Evolutionary conservation across 1,139 yeast genomes (phyloP), one percentile per base, ranked within the genome.

Genomic region (Geotrichum klebahnii): DNA sequence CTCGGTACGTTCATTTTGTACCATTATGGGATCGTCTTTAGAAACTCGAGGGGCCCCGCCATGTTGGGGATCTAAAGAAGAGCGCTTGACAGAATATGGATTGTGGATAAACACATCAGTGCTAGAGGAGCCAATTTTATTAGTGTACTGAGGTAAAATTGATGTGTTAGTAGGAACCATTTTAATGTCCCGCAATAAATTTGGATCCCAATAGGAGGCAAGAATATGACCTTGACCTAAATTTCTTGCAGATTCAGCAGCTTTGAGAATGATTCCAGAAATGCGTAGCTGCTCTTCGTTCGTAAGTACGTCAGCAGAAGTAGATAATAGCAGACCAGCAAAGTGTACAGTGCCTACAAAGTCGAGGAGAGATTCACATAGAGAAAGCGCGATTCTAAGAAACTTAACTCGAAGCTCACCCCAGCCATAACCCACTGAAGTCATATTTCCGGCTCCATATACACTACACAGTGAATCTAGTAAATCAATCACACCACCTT

Each of bases 201-300:
- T 79, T 0, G 85, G 83, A 63, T 87, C 96, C 84, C 90, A 84
- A 59, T 85, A 85, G 1, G 59, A 67, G 14, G 65, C 68, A 26
- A 57, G 57, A 19, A 66, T 57, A 17, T 59, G 66, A 6, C 64
- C 65, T 26, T 55, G 42, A 10, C 68, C 69, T 16, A 59, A 41
- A 24, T 61, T 61, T 8, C 62, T 52, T 4, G 69, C 64, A 1
- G 56, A 50, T n/a, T 61, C 64, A 33, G 61, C 53, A 2, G 68
- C 63, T 35, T 59, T 54, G 2, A 64, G 61, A 42, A 70, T 61
- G 3, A 58, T 56, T 5, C 61, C 59, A 44, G 61, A 62, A 33
- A 67, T 52, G 14, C 61, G 57, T 3, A 66, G 54, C 56, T 81
- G 87, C 54, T 82, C 85, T 9, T 69, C 70, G 17, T 67, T 70